Percentiles rank a stretch among this genome's conserved stretches.
Evolutionary conservation across 805 yeast species (phyloP).

Genomic region (Ogataea paraovalis): DNA sequence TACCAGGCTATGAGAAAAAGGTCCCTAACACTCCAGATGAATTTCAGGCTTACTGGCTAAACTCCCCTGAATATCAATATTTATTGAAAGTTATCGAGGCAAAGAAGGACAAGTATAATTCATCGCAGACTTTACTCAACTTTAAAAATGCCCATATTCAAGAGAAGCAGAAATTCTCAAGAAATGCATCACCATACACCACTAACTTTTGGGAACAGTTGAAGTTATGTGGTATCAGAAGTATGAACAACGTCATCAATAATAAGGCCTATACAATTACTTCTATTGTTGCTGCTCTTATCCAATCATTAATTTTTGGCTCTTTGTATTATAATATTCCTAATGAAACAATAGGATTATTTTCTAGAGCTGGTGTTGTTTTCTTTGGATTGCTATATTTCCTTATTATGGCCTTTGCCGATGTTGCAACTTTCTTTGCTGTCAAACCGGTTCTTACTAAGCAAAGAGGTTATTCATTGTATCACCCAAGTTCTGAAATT

Average conservation of each 20-base stretch:
- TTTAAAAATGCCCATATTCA: slow-evolving; percentile 28
- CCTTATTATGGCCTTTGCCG: slow-evolving; percentile 59
- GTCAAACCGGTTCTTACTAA: slow-evolving; percentile 62
- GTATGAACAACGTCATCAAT: slow-evolving; percentile 49
- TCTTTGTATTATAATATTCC: slow-evolving; percentile 54
- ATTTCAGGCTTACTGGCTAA: slow-evolving; percentile 55
- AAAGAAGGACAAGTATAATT: slow-evolving; percentile 28
- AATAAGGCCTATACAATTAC: slow-evolving; percentile 51
- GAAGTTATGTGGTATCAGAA: slow-evolving; percentile 49
- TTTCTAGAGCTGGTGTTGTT: slow-evolving; percentile 59
- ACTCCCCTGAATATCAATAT: slow-evolving; percentile 48
- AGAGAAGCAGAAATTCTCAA: slow-evolving; percentile 37
- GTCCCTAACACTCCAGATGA: slow-evolving; percentile 58
- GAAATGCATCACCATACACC: slow-evolving; percentile 33
- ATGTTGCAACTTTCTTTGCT: slow-evolving; percentile 54
- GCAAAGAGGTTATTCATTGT: slow-evolving; percentile 60
- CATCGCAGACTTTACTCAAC: slow-evolving; percentile 31
- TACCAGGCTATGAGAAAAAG: slow-evolving; percentile 44
- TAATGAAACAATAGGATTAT: slow-evolving; percentile 49
- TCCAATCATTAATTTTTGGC: slow-evolving; percentile 57
- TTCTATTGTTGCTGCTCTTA: slow-evolving; percentile 47
- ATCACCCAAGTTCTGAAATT: slow-evolving; percentile 63
- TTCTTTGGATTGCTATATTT: slow-evolving; percentile 59
- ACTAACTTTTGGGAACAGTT: slow-evolving; percentile 48
- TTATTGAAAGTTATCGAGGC: slow-evolving; percentile 34